A percentile compares a stretch with the other conserved stretches of the same genome.
Evolutionary conservation across 2,329 filamentous ascomycete genomes (phyloP).

Genomic region (Chaetoscypha palmicola): DNA sequence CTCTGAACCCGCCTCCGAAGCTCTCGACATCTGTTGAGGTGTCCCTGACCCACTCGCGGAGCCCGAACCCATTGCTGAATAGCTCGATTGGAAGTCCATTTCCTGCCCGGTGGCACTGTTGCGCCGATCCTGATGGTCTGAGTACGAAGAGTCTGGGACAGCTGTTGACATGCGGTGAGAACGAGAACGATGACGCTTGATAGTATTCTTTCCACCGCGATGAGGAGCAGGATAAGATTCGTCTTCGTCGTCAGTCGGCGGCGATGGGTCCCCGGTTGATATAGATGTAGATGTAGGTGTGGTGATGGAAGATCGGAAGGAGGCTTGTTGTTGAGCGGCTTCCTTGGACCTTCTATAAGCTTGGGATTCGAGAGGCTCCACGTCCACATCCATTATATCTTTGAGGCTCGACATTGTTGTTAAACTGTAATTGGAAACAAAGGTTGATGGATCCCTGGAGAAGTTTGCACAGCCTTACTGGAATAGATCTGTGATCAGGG

Average conservation of each 20-base stretch:
- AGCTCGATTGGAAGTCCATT: slow-evolving; percentile 24
- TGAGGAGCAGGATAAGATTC: slow-evolving; percentile 5
- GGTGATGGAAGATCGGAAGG: slow-evolving; percentile 19
- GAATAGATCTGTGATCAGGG: slow-evolving; percentile 24
- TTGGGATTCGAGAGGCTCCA: slow-evolving; percentile 31
- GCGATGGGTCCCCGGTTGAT: slow-evolving; percentile 19
- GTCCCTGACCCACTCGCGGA: slow-evolving; percentile 22
- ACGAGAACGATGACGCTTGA: slow-evolving; percentile 26
- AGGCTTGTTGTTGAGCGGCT: slow-evolving; percentile 26
- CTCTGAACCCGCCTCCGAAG: slow-evolving; percentile 21
- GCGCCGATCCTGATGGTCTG: slow-evolving; percentile 18
- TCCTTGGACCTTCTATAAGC: slow-evolving; percentile 29
- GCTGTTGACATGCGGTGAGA: slow-evolving; percentile 24
- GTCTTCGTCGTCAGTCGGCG: slow-evolving; percentile 15
- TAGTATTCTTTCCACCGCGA: slow-evolving; percentile 20
- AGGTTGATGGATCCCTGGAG: slow-evolving; percentile 20
- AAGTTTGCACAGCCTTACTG: slow-evolving; percentile 28
- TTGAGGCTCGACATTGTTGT: slow-evolving; percentile 31
- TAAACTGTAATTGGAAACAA: slow-evolving; percentile 25
- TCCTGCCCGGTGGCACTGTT: slow-evolving; percentile 22
- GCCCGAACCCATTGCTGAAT: slow-evolving; percentile 19
- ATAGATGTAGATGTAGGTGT: too few relatives aligned
- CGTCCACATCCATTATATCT: slow-evolving; percentile 33
- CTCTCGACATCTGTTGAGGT: slow-evolving; percentile 23
- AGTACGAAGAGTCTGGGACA: slow-evolving; percentile 15